These are phyloP conservation scores for Podila horticola DNA, from an alignment of 192 early-diverging fungal species.

Conservation along the genomic window DNA sequence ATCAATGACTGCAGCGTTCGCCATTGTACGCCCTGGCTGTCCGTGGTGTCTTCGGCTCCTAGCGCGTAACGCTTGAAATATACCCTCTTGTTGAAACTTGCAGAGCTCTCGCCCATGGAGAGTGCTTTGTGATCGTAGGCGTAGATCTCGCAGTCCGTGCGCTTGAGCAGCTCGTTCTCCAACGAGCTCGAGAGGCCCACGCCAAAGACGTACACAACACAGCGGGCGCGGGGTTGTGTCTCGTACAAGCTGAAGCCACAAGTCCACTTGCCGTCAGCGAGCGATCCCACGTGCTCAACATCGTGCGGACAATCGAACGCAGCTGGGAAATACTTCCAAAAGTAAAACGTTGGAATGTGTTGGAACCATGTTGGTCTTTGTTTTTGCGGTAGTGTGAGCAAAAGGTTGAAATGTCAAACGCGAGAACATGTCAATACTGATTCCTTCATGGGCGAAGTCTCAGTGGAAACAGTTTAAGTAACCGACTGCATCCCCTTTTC, in stretches of 20 bases:
- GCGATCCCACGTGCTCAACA: too few species aligned
- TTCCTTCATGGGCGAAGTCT: too few species aligned
- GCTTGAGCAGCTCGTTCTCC: background rate
- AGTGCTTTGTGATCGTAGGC: background rate
- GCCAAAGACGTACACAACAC: constrained; percentile 3
- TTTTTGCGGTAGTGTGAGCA: too few species aligned
- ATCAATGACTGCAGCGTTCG: background rate
- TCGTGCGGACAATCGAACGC: too few species aligned
- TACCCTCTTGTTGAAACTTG: background rate
- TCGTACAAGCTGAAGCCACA: background rate
- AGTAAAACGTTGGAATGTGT: too few species aligned
- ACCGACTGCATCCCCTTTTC: too few species aligned
- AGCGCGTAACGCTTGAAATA: background rate
- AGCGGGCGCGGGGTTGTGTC: background rate
- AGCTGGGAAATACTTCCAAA: too few species aligned
- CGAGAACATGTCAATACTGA: too few species aligned
- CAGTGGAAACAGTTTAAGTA: too few species aligned
- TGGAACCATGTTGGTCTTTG: too few species aligned
- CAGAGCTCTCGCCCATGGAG: background rate
- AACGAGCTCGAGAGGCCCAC: background rate
- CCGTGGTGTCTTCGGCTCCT: background rate
- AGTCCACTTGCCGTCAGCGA: background rate
- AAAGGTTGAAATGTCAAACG: too few species aligned
- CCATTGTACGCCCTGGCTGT: background rate
- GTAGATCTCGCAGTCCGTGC: constrained; percentile 4